Evolutionary conservation across 768 basidiomycete species (phyloP).

Genomic region (Boletus bicolor): DNA sequence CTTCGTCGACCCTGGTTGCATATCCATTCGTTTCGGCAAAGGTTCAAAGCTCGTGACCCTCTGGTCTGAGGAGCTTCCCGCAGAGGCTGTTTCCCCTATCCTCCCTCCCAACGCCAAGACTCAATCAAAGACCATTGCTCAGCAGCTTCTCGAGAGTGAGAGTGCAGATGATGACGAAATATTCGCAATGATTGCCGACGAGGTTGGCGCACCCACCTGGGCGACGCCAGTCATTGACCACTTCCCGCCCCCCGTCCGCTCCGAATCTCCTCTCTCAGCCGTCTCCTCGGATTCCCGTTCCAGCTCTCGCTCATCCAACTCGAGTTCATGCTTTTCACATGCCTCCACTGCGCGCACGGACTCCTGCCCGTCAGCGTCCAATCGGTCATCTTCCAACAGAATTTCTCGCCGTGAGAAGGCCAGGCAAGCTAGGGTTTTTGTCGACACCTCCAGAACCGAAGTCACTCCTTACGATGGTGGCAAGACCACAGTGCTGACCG

Average conservation of each 20-base stretch:
- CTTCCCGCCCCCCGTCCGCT: constrained; percentile 53
- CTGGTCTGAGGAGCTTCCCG: constrained; percentile 59
- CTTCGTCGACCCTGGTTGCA: constrained; percentile 76
- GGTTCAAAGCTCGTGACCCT: constrained; percentile 51
- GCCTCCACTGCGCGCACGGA: constrained; percentile 55
- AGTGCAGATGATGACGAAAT: constrained; percentile 68
- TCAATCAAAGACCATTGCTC: constrained; percentile 62
- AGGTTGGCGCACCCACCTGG: constrained; percentile 68
- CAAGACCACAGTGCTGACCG: constrained; percentile 84
- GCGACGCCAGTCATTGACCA: constrained; percentile 58
- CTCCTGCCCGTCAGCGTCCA: constrained; percentile 41
- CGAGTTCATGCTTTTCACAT: constrained; percentile 71
- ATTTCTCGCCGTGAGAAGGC: constrained; percentile 68
- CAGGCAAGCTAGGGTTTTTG: constrained; percentile 65
- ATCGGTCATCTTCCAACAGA: constrained; percentile 43
- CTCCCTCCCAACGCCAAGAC: constrained; percentile 18
- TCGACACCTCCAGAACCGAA: constrained; percentile 72
- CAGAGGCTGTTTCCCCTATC: constrained; percentile 22
- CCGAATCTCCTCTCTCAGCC: constrained; percentile 56
- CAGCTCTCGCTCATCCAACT: constrained; percentile 65
- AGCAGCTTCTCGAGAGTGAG: constrained; percentile 72
- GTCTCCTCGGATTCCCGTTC: constrained; percentile 51
- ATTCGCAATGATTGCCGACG: constrained; percentile 71
- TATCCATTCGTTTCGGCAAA: constrained; percentile 60
- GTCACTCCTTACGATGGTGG: constrained; percentile 86